These are phyloP conservation scores for Globisporangium paddicum DNA, from an alignment of 352 stramenopile genomes.

Conservation along the genomic window DNA sequence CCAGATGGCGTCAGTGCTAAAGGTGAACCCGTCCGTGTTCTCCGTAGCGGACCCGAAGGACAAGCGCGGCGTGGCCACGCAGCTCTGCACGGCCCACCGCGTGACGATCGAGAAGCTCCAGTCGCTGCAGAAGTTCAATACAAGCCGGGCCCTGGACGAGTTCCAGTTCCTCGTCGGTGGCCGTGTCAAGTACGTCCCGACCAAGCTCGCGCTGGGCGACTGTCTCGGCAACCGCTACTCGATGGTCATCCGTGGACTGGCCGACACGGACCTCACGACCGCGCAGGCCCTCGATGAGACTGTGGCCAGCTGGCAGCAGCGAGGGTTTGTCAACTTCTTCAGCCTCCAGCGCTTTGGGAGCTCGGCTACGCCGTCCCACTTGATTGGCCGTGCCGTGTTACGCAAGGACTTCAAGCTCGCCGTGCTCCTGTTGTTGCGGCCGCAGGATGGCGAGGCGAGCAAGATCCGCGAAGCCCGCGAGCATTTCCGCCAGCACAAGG, in stretches of 20 bases:
- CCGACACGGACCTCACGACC: slow-evolving; percentile 43
- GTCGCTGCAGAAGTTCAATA: slow-evolving; percentile 29
- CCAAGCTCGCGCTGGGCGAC: slow-evolving; percentile 83
- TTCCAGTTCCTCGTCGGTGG: slow-evolving; percentile 88
- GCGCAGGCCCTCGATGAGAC: slow-evolving; percentile 24
- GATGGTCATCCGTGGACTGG: slow-evolving; percentile 90
- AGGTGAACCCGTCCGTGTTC: slow-evolving; percentile 69
- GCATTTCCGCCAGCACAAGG: slow-evolving; percentile 81
- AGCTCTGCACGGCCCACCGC: slow-evolving; percentile 92
- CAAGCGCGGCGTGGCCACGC: slow-evolving; percentile 94
- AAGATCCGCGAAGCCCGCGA: slow-evolving; percentile 75
- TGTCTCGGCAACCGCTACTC: slow-evolving; percentile 93
- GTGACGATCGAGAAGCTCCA: slow-evolving; percentile 61
- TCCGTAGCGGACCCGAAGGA: slow-evolving; percentile 97
- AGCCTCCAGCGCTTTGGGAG: slow-evolving; percentile 94
- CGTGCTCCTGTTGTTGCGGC: slow-evolving; percentile 89
- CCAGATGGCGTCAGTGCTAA: slow-evolving; percentile 72
- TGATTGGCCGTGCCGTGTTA: slow-evolving; percentile 90
- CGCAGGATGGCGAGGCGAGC: slow-evolving; percentile 74
- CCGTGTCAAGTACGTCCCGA: slow-evolving; percentile 87
- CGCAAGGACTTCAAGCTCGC: slow-evolving; percentile 92
- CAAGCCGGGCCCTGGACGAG: slow-evolving; percentile 41
- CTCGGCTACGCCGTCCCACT: slow-evolving; percentile 73
- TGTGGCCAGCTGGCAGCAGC: slow-evolving; percentile 41
- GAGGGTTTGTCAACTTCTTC: slow-evolving; percentile 97